These are phyloP conservation scores for Aspergillus nanangensis DNA, from an alignment of 495 filamentous ascomycete species.

Conservation along the genomic window DNA sequence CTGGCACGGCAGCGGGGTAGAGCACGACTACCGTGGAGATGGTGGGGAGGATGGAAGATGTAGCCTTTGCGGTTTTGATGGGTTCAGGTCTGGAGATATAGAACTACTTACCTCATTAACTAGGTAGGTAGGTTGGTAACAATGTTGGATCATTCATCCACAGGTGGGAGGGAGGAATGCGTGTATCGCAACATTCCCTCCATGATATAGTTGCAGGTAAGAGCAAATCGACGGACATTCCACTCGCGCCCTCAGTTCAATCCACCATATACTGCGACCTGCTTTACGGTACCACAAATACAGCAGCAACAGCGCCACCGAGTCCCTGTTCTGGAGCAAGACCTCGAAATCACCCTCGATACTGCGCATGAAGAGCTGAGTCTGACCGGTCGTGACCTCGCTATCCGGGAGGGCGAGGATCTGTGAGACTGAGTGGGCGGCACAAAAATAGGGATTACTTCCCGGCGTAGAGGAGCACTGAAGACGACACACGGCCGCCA, in stretches of 20 bases:
- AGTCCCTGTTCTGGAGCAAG: slow-evolving; percentile 32
- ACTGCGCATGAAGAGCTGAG: slow-evolving; percentile 20
- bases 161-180: slow-evolving; percentile 25
- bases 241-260: slow-evolving; percentile 35
- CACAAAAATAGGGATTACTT: slow-evolving; percentile 36
- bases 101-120: too few relatives aligned
- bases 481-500: slow-evolving; percentile 29
- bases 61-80: too few relatives aligned
- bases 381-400: slow-evolving; percentile 19
- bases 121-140: too few relatives aligned
- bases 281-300: slow-evolving; percentile 43
- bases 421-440: slow-evolving; percentile 30
- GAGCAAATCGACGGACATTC: slow-evolving; percentile 40
- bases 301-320: slow-evolving; percentile 39
- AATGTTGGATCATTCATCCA: too few relatives aligned
- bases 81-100: too few relatives aligned
- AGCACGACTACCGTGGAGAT: too few relatives aligned
- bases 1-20: too few relatives aligned
- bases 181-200: slow-evolving; percentile 17
- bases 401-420: slow-evolving; percentile 21
- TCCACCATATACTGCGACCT: slow-evolving; percentile 38
- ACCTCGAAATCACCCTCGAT: slow-evolving; percentile 25
- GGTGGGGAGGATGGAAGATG: too few relatives aligned
- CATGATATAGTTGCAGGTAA: slow-evolving; percentile 29
- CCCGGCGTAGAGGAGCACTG: slow-evolving; percentile 26